A percentile compares a stretch with the other conserved stretches of the same genome.
Evolutionary conservation across 208 protist species (phyloP).

Genomic region (Angomonas deanei): DNA sequence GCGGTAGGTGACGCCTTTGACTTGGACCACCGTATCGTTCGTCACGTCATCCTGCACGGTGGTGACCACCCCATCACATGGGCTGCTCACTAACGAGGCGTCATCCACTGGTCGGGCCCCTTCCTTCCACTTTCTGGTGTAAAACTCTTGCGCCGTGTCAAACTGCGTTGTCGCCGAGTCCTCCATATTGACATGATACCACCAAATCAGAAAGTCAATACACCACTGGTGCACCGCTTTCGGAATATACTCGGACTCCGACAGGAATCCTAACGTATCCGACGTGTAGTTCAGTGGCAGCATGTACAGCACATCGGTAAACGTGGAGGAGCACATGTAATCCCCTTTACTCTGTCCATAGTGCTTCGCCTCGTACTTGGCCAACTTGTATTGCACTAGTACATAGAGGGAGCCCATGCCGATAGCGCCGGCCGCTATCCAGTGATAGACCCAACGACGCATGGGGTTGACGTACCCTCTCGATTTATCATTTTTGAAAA

Average conservation of each 20-base stretch:
- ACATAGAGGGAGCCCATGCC: conserved; percentile 27
- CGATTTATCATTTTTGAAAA: conserved; percentile 51
- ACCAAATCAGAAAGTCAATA: conserved; percentile 41
- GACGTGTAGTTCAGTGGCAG: conserved; percentile 70
- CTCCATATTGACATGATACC: conserved; percentile 45
- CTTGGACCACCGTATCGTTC: conserved; percentile 45
- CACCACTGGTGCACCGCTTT: conserved; percentile 32
- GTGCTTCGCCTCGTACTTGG: conserved; percentile 47
- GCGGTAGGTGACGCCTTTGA: conserved; percentile 74
- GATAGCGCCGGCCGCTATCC: conserved; percentile 27
- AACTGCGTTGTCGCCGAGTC: conserved; percentile 31
- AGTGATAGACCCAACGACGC: conserved; percentile 76
- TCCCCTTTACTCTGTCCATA: conserved; percentile 27
- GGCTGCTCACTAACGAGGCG: conserved; percentile 28
- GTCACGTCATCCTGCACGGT: conserved; percentile 41
- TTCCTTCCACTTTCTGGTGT: conserved; percentile 49
- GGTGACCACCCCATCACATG: conserved; percentile 70
- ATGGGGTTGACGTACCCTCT: conserved; percentile 45
- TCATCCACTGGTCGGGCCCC: conserved; percentile 33
- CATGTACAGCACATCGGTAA: conserved; percentile 60
- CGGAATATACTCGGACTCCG: conserved; percentile 34
- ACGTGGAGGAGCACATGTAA: conserved; percentile 40
- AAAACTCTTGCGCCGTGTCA: conserved; percentile 74
- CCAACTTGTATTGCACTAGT: conserved; percentile 39
- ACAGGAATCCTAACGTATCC: conserved; percentile 30